These are phyloP conservation scores for Psilocybe cyanescens DNA, from an alignment of 768 basidiomycete genomes.

Conservation along the genomic window DNA sequence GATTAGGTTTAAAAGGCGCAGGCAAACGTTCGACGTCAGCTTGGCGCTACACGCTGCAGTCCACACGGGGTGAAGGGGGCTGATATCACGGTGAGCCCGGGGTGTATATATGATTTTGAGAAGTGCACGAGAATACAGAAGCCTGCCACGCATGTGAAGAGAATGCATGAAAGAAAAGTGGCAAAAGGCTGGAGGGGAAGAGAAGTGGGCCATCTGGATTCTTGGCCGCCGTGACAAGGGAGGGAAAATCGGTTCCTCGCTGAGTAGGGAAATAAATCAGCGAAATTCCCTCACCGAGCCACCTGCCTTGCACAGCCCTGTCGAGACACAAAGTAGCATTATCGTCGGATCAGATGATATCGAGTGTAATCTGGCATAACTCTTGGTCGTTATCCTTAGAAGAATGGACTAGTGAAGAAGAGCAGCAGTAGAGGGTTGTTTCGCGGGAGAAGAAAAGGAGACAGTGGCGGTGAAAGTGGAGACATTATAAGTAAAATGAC, in stretches of 20 bases:
- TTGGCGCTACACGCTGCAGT: no score
- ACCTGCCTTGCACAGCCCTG: constrained; percentile 19
- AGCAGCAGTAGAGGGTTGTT: background rate
- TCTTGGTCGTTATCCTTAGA: no score
- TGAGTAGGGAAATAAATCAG: constrained; percentile 8
- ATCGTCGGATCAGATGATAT: background rate
- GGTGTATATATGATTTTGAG: background rate
- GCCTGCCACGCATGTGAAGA: constrained; percentile 4
- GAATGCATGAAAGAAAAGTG: background rate
- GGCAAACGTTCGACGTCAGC: background rate
- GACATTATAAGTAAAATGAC: no score
- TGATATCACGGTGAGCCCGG: no score
- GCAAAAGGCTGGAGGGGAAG: constrained; percentile 1
- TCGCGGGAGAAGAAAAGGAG: constrained; percentile 17
- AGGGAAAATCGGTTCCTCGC: background rate
- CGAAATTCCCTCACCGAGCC: constrained; percentile 24
- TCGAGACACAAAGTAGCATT: no score
- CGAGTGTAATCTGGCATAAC: no score
- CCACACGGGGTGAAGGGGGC: no score
- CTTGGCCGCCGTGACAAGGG: constrained; percentile 13
- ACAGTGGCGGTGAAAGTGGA: background rate
- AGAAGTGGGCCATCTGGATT: constrained; percentile 9
- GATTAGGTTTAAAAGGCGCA: no score
- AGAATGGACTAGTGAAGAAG: no score
- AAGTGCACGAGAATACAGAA: background rate